Conservation (phyloP, 2,329 filamentous ascomycete genomes). For the Leptographium lundbergii region DNA sequence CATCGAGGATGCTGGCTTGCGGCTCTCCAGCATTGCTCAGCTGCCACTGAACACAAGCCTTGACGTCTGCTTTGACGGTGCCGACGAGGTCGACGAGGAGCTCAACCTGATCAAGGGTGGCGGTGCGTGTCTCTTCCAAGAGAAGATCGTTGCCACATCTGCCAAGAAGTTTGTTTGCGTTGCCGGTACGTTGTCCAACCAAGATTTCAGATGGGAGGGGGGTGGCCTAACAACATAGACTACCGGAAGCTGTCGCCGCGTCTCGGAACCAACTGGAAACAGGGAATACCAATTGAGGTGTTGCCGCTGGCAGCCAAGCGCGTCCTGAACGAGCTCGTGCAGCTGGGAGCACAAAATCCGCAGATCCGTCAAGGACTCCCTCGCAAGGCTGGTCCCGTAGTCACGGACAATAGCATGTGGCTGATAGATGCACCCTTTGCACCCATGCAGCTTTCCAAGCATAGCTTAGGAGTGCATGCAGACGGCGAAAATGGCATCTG, state of each 20-base stretch:
- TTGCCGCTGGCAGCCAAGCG: conserved; percentile 70
- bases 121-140: conserved; percentile 93
- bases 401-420: conserved; percentile 74
- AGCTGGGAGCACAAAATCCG: conserved; percentile 61
- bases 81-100: conserved; percentile 90
- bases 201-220: not conserved
- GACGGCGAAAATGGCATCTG: conserved; percentile 55
- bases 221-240: conserved; percentile 32
- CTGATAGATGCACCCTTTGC: conserved; percentile 88
- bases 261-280: conserved; percentile 64
- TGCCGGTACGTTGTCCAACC: conserved; percentile 18
- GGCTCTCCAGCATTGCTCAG: conserved; percentile 65
- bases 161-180: conserved; percentile 71
- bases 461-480: conserved; percentile 19
- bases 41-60: conserved; percentile 47
- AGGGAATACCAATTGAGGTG: conserved; percentile 84
- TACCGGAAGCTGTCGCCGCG: conserved; percentile 77
- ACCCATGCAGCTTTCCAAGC: conserved; percentile 52
- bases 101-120: conserved; percentile 97
- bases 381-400: conserved; percentile 63
- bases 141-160: conserved; percentile 83
- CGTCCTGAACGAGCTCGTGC: conserved; percentile 59
- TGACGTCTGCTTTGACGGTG: conserved; percentile 90
- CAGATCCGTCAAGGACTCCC: conserved; percentile 59
- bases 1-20: conserved; percentile 66